These are phyloP conservation scores for Malassezia obtusa DNA, from an alignment of 1,284 basidiomycete genomes.

Conservation along the genomic window DNA sequence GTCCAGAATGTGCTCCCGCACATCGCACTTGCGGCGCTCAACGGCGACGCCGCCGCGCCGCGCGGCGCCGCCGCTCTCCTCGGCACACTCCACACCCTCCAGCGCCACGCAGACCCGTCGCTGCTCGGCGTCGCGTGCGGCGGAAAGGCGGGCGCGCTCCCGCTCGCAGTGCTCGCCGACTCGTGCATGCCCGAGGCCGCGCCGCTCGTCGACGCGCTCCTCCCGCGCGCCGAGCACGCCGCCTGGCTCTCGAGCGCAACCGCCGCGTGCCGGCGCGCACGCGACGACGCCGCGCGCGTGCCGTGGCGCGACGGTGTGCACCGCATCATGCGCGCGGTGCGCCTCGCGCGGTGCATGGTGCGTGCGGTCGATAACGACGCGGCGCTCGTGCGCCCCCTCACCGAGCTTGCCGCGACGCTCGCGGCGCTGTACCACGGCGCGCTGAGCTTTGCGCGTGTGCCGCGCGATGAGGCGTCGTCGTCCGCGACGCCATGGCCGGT, in stretches of 20 bases:
- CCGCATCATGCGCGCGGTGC: neutral
- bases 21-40: neutral
- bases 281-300: neutral
- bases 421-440: constrained; percentile 2
- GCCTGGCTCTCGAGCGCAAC: neutral
- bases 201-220: neutral
- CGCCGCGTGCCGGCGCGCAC: neutral
- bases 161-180: neutral
- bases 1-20: neutral
- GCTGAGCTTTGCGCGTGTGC: neutral
- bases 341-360: neutral
- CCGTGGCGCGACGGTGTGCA: constrained; percentile 9
- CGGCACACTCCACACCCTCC: neutral
- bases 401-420: neutral
- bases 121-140: neutral
- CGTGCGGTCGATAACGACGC: neutral
- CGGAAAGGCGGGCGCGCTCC: neutral
- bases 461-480: constrained; percentile 6
- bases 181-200: neutral
- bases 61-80: neutral
- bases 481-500: constrained; percentile 13
- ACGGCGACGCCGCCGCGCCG: neutral
- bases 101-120: neutral
- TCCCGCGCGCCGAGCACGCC: neutral
- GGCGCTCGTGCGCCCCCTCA: neutral